Evolutionary conservation across 352 stramenopile genomes (phyloP).

Genomic region (Phytophthora europaea): DNA sequence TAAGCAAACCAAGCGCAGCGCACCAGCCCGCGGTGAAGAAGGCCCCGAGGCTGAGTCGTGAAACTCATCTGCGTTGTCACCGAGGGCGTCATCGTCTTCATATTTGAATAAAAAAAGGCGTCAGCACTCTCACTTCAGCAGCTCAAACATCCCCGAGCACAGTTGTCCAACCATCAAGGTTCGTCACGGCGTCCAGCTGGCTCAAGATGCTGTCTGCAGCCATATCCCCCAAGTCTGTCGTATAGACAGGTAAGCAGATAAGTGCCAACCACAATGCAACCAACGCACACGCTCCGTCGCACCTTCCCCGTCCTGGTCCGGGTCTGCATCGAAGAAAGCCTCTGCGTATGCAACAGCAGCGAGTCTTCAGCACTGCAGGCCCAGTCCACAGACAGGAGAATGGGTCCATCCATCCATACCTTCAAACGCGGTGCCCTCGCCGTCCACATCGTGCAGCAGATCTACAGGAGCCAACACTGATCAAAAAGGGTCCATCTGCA

Average conservation of each 20-base stretch:
- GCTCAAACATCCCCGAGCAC: not conserved
- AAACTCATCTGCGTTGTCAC: conserved; percentile 28
- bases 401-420: conserved; percentile 14
- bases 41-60: conserved; percentile 24
- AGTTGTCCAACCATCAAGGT: conserved; percentile 31
- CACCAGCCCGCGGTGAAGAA: conserved; percentile 19
- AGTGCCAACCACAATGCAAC: not conserved
- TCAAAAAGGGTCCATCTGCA: not conserved
- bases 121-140: not conserved
- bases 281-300: not conserved
- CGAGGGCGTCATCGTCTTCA: conserved; percentile 23
- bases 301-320: conserved; percentile 25
- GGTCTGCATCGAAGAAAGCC: conserved; percentile 35
- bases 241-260: too few relatives aligned
- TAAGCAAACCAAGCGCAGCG: not conserved
- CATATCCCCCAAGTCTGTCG: conserved; percentile 16
- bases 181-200: conserved; percentile 46
- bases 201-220: conserved; percentile 47
- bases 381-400: not conserved
- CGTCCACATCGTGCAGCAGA: conserved; percentile 35
- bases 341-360: conserved; percentile 29
- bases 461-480: conserved; percentile 22
- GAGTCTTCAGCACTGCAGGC: not conserved
- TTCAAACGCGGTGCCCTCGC: conserved; percentile 35
- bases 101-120: not conserved